Evolutionary conservation across 1,284 basidiomycete genomes (phyloP).

Genomic region (Ceratobasidium papillatum): DNA sequence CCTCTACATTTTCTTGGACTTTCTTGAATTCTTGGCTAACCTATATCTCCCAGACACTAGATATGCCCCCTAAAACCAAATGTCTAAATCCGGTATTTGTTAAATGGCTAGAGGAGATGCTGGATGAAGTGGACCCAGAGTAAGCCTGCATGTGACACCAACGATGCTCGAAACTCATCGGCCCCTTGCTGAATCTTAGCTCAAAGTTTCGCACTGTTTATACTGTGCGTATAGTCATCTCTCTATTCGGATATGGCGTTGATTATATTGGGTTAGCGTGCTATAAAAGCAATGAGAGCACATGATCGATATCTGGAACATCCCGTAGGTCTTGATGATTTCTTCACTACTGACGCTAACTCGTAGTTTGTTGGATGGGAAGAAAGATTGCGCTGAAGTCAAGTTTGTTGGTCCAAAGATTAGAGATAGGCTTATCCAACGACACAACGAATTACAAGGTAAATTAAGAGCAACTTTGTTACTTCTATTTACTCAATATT

Average conservation of each 20-base stretch:
- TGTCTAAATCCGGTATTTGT: conserved; percentile 30
- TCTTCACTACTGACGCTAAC: neutral
- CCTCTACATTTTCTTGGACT: neutral
- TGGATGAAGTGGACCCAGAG: conserved; percentile 36
- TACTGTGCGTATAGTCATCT: neutral
- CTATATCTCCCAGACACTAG: neutral
- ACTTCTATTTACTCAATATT: neutral
- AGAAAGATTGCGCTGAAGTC: conserved; percentile 31
- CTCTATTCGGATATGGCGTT: neutral
- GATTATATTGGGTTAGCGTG: neutral
- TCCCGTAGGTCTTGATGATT: neutral
- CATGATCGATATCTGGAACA: conserved; percentile 25
- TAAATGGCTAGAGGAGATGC: conserved; percentile 33
- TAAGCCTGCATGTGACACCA: neutral
- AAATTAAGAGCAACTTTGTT: neutral
- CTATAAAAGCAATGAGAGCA: conserved; percentile 30
- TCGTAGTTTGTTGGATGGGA: neutral
- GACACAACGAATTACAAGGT: conserved; percentile 16
- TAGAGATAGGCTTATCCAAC: conserved; percentile 11
- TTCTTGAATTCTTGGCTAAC: neutral
- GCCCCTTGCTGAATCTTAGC: neutral
- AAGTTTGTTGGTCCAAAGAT: conserved; percentile 28
- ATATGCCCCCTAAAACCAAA: conserved; percentile 21
- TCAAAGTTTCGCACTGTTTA: conserved; percentile 24
- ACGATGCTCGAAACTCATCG: neutral